Evolutionary conservation across 169 alveolate species (phyloP), one percentile per base, ranked within the genome.

Genomic region (Plasmodium gaboni): DNA sequence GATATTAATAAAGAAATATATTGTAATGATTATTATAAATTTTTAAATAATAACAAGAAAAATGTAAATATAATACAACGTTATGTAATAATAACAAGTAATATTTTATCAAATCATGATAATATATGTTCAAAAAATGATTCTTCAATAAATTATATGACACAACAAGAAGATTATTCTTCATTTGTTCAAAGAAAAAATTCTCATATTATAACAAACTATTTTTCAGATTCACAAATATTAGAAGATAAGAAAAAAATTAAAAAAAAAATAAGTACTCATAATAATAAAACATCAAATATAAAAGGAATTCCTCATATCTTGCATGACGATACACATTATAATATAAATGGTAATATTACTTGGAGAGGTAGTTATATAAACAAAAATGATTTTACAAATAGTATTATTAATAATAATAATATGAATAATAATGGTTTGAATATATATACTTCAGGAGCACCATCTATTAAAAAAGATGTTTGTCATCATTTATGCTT

Each of bases 401-500:
- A 73, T 60, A 8, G 10, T 13, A 57, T 55, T 19, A 55, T 7
- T 50, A 55, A 8, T 55, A 64, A 17, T 2, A 42, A 38, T 22
- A 19, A 78, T 26, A 19, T 2, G 32, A 61, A 74, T 28, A 44
- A 44, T 61, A 59, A 44, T 19, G 17, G 15, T 2, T 15, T 60
- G 19, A 13, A 60, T 10, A 53, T 22, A 2, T 60, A 9, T 26
- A 28, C 26, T 38, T 22, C 55, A 3, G 60, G 67, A 19, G 65
- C 24, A 28, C 61, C 72, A 1, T 32, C 51, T 32, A 22, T 28
- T 8, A 83, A 83, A 4, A 83, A 67, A 53, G 69, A 83, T 5
- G 83, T 83, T 6, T 83, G 91, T 60, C 91, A 83, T 24, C 91
- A 83, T 53, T 50, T 83, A 46, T 83, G 91, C 32, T 83, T 83